Conservation (phyloP, 257 asterid species). For the Capsicum rhomboideum region DNA sequence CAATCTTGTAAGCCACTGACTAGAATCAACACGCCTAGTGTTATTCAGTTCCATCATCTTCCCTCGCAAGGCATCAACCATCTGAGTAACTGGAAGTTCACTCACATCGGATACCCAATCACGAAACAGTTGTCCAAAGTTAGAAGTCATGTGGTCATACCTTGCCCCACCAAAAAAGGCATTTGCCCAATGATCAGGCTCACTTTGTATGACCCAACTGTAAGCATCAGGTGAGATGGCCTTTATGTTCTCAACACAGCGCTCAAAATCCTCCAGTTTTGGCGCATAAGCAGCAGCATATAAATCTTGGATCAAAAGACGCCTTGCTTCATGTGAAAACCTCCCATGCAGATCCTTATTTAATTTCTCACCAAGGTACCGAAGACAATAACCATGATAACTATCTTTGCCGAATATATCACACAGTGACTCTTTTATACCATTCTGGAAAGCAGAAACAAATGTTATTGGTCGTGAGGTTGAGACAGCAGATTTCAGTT, state of each 20-base stretch:
- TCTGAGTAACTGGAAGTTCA: slow-evolving; percentile 93
- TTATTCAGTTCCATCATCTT: slow-evolving; percentile 88
- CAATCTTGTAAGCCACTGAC: slow-evolving; percentile 67
- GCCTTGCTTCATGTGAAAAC: slow-evolving; percentile 96
- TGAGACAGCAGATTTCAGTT: slow-evolving; percentile 71
- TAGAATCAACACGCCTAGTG: slow-evolving; percentile 65
- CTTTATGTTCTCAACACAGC: slow-evolving; percentile 67
- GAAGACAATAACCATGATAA: slow-evolving; percentile 84
- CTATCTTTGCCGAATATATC: slow-evolving; percentile 76
- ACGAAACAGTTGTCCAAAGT: slow-evolving; percentile 82
- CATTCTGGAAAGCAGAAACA: slow-evolving; percentile 88
- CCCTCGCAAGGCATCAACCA: slow-evolving; percentile 88
- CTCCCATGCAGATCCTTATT: slow-evolving; percentile 85
- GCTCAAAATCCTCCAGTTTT: slow-evolving; percentile 58
- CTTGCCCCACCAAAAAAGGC: slow-evolving; percentile 75
- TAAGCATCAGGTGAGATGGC: slow-evolving; percentile 96
- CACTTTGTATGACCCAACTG: slow-evolving; percentile 70
- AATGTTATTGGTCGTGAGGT: slow-evolving; percentile 69
- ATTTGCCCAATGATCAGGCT: slow-evolving; percentile 94
- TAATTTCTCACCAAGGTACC: slow-evolving; percentile 89
- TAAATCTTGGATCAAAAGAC: slow-evolving; percentile 91
- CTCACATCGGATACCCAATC: slow-evolving; percentile 95
- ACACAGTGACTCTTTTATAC: slow-evolving; percentile 57
- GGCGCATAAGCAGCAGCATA: slow-evolving; percentile 85
- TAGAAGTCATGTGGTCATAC: slow-evolving; percentile 79